Evolutionary conservation across 805 yeast species (phyloP), one percentile per base, ranked within the genome.

Genomic region (Helenozyma rhizophorensis): DNA sequence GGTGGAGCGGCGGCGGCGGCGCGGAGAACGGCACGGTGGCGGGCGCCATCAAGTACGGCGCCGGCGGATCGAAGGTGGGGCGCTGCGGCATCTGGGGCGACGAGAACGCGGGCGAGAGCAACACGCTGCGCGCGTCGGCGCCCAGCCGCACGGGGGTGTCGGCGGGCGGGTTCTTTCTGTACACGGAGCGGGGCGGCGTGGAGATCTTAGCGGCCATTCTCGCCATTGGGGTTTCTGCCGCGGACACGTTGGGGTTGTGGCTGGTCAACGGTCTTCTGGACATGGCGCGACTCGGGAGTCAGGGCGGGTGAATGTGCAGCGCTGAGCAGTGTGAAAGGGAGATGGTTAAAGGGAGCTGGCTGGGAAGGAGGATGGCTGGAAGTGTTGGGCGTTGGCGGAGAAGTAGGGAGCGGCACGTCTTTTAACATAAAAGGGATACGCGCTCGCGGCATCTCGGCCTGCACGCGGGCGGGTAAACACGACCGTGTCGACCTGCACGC

Each of bases 31-130:
- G 19, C 19, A 8, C 8, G 19, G 19, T 5, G 7, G 5, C 19
- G 19, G 19, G 19, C 19, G 8, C 19, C 7, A 5, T 5, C 19
- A 8, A 5, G 19, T 8, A 8, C 19, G 19, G 7, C 7, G 8
- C n/a, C n/a, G n/a, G n/a, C n/a, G n/a, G n/a, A 6, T 36, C 37
- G 28, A 42, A 42, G 15, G 27, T 27, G 10, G 37, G 43, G 19
- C 33, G 38, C 19, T 16, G 36, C 4, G 41, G 48, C 28, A 47
- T 56, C 28, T 66, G 73, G 6, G 80, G 80, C 10, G 78, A 72
- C 7, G 78, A 72, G 40, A 68, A 65, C 65, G 68, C 68, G 2
- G 72, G 72, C 9, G 68, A 62, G 27, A 65, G 47, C 9, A 61
- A 56, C 37, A 15, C 54, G 30, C 27, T 36, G 30, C 33, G 45